Conservation (phyloP, 2,329 filamentous ascomycete genomes). For the Biscogniauxia sp. region DNA sequence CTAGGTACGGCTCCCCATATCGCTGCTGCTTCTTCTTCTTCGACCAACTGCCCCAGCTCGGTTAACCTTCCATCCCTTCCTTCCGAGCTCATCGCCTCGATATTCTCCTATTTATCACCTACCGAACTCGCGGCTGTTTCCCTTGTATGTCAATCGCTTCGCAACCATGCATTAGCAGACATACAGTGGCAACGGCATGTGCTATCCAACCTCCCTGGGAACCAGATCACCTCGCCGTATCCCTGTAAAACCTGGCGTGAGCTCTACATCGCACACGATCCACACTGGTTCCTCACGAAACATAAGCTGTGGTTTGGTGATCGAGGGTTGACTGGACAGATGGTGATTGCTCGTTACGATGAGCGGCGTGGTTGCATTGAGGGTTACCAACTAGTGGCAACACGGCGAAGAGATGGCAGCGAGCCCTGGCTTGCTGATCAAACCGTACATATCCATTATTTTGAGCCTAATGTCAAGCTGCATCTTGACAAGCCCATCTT, state of each 20-base stretch:
- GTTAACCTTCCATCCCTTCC: conserved; percentile 59
- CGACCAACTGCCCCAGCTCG: conserved; percentile 1
- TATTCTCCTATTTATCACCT: conserved; percentile 65
- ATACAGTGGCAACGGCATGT: conserved; percentile 70
- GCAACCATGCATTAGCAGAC: conserved; percentile 61
- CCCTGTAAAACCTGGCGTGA: conserved; percentile 65
- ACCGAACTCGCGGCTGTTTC: conserved; percentile 60
- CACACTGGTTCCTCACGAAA: conserved; percentile 79
- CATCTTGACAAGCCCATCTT: conserved; percentile 74
- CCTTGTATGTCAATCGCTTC: conserved; percentile 60
- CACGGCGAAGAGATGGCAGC: conserved; percentile 52
- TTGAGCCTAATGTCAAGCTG: conserved; percentile 67
- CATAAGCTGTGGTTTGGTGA: conserved; percentile 87
- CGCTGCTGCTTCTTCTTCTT: conserved; percentile 10
- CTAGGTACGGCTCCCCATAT: conserved; percentile 1
- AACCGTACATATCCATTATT: conserved; percentile 68
- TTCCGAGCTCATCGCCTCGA: conserved; percentile 69
- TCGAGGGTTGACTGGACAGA: conserved; percentile 66
- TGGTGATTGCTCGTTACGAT: conserved; percentile 77
- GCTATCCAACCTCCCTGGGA: conserved; percentile 62
- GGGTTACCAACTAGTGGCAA: conserved; percentile 72
- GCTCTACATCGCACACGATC: conserved; percentile 72
- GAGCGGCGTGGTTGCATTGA: conserved; percentile 72
- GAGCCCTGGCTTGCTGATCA: conserved; percentile 64
- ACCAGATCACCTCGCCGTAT: conserved; percentile 49